phyloP scores from a whole-genome alignment of 306 rosid species.

The Phaseolus lunatus region DNA sequence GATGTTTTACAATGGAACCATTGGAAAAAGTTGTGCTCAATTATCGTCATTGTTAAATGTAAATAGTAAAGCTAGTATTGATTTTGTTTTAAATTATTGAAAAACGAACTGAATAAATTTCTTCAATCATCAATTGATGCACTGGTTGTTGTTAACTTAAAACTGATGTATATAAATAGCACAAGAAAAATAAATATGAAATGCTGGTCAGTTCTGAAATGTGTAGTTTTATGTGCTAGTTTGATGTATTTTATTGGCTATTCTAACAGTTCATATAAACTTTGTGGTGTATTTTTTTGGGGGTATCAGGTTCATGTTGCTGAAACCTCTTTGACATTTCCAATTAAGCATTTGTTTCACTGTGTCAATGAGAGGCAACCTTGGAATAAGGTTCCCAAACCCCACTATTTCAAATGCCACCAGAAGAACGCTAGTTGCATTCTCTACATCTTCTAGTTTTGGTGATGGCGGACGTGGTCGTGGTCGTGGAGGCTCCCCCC shows the following conservation, averaged over 20 bases:
- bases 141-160: slow-evolving; percentile 12
- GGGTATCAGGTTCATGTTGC: slow-evolving; percentile 44
- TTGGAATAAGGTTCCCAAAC: slow-evolving; percentile 60
- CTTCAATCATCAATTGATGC: background rate
- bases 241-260: background rate
- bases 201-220: slow-evolving; percentile 5
- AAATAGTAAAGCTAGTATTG: background rate
- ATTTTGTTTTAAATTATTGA: background rate
- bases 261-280: slow-evolving; percentile 8
- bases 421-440: slow-evolving; percentile 58
- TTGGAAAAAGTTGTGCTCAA: background rate
- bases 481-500: slow-evolving; percentile 50
- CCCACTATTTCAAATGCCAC: slow-evolving; percentile 56
- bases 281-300: slow-evolving; percentile 8
- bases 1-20: background rate
- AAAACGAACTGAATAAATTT: background rate
- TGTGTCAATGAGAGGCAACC: slow-evolving; percentile 66
- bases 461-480: slow-evolving; percentile 60
- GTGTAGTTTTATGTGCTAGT: background rate
- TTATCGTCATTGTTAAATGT: background rate
- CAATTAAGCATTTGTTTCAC: slow-evolving; percentile 23
- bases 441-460: slow-evolving; percentile 62
- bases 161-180: background rate
- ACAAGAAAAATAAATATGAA: background rate
- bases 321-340: slow-evolving; percentile 25